Evolutionary conservation across 179 eudicot species (phyloP), one percentile per base, ranked within the genome.

Genomic region (Monotropa hypopitys): DNA sequence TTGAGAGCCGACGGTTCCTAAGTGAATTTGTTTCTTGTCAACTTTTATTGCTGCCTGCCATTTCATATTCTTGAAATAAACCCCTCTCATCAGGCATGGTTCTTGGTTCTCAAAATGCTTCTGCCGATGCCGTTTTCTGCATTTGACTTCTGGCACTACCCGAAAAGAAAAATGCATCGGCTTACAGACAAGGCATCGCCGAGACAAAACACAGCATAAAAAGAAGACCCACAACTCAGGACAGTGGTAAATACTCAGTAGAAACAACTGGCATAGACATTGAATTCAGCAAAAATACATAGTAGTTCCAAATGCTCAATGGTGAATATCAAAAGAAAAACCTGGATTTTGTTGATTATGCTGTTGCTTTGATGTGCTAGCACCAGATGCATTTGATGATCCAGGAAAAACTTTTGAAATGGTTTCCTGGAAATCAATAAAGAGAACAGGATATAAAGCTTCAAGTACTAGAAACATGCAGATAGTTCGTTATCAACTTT

Each of bases 31-130:
- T 80, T 89, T 93, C 86, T 90, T 91, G 79, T 90, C 97, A 46
- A 95, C 99, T 87, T 95, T 95, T 35, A 95, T 93, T 7, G 99
- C 99, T 32, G 99, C 98, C 86, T 95, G 99, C 98, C 98, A 95
- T 83, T 90, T 93, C 87, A 76, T 76, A 77, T 95, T 95, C 88
- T 93, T 95, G 83, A 80, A 86, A 85, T 95, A 95, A 42, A 95
- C 98, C 23, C 99, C 99, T 82, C 88, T 85, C 92, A 89, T 83
- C 5, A 61, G 40, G 35, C 87, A 85, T 10, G 84, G 85, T 78
- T 83, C 94, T 80, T 88, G 88, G 80, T 84, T 82, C 30, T 86
- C 88, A 45, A 54, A 23, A 53, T 84, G 84, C 85, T 88, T 89
- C 78, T 97, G 85, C 73, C 93, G 80, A 68, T 91, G 88, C 69